A percentile compares a stretch with the other conserved stretches of the same genome.
These are phyloP conservation scores for Monocercomonoides exilis DNA, from an alignment of 78 protist species.

Conservation along the genomic window DNA sequence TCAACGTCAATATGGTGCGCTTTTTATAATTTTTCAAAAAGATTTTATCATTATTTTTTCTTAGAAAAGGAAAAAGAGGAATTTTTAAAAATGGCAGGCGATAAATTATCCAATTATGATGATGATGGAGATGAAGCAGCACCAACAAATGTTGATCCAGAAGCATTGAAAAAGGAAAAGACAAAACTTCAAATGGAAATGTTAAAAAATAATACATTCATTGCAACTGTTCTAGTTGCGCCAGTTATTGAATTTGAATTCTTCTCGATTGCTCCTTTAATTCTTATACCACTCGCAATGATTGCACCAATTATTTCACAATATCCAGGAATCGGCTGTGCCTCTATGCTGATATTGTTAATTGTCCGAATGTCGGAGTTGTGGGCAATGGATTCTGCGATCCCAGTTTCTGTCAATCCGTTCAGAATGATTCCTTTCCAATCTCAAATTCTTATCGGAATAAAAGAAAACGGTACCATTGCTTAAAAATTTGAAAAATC, in stretches of 20 bases:
- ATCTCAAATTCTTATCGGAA: background rate
- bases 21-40: too few species aligned
- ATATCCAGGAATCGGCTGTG: too few species aligned
- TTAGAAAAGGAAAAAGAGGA: background rate
- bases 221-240: background rate
- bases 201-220: background rate
- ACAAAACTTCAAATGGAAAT: background rate
- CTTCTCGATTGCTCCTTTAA: background rate
- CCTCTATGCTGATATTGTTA: too few species aligned
- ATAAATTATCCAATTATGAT: background rate
- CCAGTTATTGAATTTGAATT: background rate
- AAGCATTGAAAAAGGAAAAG: too few species aligned
- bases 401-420: too few species aligned
- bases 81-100: background rate
- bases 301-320: too few species aligned
- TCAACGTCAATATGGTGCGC: background rate
- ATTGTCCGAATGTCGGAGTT: too few species aligned
- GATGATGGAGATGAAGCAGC: background rate
- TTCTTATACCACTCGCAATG: too few species aligned
- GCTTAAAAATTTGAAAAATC: background rate
- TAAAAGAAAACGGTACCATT: background rate
- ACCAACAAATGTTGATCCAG: too few species aligned
- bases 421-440: background rate
- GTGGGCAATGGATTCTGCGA: too few species aligned
- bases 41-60: background rate